Evolutionary conservation across 345 rosid genomes (phyloP).

Genomic region (Corchorus olitorius): DNA sequence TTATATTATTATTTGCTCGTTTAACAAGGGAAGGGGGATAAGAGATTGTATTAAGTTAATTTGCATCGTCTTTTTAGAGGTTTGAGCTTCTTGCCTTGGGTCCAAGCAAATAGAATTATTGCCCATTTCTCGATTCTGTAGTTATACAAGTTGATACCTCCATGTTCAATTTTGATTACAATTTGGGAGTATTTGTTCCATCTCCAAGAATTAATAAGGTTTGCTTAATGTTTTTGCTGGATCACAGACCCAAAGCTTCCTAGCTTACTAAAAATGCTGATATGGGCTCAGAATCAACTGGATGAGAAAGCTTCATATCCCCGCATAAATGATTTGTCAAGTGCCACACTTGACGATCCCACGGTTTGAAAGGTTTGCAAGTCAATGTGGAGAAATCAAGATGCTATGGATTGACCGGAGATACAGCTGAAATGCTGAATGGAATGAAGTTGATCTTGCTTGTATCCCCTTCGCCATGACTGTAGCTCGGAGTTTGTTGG

Average conservation of each 20-base stretch:
- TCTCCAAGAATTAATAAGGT: constrained; percentile 1
- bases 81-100: constrained; percentile 1
- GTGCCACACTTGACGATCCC: constrained; percentile 76
- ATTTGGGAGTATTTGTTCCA: not conserved
- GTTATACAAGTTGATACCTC: not conserved
- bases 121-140: not conserved
- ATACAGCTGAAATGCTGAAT: constrained; percentile 13
- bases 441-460: constrained; percentile 8
- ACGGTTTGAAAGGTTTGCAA: constrained; percentile 37
- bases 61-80: not conserved
- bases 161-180: not conserved
- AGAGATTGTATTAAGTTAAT: not conserved
- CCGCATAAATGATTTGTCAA: constrained; percentile 74
- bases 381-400: constrained; percentile 8
- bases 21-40: not conserved
- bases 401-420: constrained; percentile 1
- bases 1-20: too few species aligned
- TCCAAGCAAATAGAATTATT: not conserved
- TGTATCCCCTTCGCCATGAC: constrained; percentile 15
- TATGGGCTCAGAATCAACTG: constrained; percentile 89
- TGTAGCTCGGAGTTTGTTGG: constrained; percentile 32
- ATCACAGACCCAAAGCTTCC: constrained; percentile 92
- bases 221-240: constrained; percentile 15
- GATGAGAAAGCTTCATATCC: constrained; percentile 96
- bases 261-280: constrained; percentile 86